Evolutionary conservation across 2,329 filamentous ascomycete species (phyloP).

Genomic region (Cladosporium phlei): DNA sequence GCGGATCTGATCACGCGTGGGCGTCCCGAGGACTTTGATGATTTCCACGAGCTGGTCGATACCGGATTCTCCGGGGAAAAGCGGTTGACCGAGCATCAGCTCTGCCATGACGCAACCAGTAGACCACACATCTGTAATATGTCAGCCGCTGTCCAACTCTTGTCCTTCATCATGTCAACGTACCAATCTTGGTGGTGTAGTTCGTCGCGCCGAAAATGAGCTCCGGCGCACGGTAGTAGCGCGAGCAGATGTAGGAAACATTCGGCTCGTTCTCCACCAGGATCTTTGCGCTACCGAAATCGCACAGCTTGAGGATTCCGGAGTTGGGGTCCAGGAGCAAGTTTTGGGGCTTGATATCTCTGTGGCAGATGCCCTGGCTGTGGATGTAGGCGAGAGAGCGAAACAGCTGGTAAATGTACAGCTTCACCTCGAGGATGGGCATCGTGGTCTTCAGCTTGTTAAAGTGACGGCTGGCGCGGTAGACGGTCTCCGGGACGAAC

Average conservation of each 20-base stretch:
- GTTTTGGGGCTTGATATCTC: constrained; percentile 99
- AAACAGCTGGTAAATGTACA: constrained; percentile 99
- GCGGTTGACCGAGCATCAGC: constrained; percentile 93
- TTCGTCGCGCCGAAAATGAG: constrained; percentile 98
- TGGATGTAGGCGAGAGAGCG: constrained; percentile 97
- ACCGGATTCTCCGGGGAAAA: constrained; percentile 96
- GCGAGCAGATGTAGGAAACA: constrained; percentile 98
- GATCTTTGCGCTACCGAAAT: constrained; percentile 98
- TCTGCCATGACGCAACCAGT: constrained; percentile 99
- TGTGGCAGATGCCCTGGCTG: constrained; percentile 97
- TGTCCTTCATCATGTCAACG: constrained; percentile 32
- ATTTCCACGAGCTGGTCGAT: constrained; percentile 99
- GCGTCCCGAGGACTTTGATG: constrained; percentile 96
- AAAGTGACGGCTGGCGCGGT: constrained; percentile 96
- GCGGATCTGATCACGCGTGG: constrained; percentile 94
- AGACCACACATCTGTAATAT: constrained; percentile 86
- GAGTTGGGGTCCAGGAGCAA: constrained; percentile 86
- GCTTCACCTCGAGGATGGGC: constrained; percentile 97
- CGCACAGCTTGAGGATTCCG: constrained; percentile 92
- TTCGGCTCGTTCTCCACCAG: constrained; percentile 98
- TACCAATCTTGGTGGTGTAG: constrained; percentile 99
- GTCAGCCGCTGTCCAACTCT: constrained; percentile 13
- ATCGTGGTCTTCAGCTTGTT: constrained; percentile 99
- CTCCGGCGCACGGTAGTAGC: constrained; percentile 96
- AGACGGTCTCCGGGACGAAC: constrained; percentile 96